phyloP scores from a whole-genome alignment of 2,329 filamentous ascomycete species.

The Teratosphaeriaceae sp. region DNA sequence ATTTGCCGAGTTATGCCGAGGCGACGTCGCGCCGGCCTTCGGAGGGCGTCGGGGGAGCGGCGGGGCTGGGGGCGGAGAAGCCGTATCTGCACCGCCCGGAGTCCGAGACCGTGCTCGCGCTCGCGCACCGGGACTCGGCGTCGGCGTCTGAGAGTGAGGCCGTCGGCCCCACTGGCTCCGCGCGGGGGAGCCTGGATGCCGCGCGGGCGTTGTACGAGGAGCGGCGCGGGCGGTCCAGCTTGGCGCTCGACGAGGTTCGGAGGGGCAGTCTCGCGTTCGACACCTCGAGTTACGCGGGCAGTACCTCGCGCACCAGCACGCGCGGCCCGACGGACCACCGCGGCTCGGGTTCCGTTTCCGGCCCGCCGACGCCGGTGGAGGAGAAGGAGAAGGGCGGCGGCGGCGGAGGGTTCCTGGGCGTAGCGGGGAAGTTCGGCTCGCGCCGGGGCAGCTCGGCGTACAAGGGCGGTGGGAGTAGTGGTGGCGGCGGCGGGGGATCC shows the following conservation, averaged over 20 bases:
- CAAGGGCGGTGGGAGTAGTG: slow-evolving; percentile 3
- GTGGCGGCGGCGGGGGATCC: slow-evolving; percentile 16
- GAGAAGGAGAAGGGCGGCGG: too few species aligned
- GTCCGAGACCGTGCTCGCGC: slow-evolving; percentile 15
- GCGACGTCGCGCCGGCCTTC: slow-evolving; percentile 23
- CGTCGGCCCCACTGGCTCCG: slow-evolving; percentile 16
- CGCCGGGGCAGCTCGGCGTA: slow-evolving; percentile 22
- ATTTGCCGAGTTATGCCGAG: slow-evolving; percentile 38
- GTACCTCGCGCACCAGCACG: slow-evolving; percentile 19
- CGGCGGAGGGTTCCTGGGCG: slow-evolving; percentile 21
- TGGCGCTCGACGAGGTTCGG: slow-evolving; percentile 27
- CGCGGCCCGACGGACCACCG: slow-evolving; percentile 14
- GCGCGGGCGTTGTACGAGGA: slow-evolving; percentile 15
- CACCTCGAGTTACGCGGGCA: slow-evolving; percentile 29
- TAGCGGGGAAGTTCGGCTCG: slow-evolving; percentile 23
- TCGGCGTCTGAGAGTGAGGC: slow-evolving; percentile 10
- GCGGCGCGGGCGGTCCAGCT: slow-evolving; percentile 30
- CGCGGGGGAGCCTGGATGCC: slow-evolving; percentile 26
- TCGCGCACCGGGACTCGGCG: slow-evolving; percentile 8
- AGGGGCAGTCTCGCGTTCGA: slow-evolving; percentile 37
- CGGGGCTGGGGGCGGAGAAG: too few species aligned
- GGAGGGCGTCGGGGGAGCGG: too few species aligned
- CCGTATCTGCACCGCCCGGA: slow-evolving; percentile 14
- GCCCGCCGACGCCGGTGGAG: slow-evolving; percentile 37
- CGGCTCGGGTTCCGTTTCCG: too few species aligned